Base-by-base conservation (phyloP, 2,329 filamentous ascomycete genomes). In the Talaromyces sp. region DNA sequence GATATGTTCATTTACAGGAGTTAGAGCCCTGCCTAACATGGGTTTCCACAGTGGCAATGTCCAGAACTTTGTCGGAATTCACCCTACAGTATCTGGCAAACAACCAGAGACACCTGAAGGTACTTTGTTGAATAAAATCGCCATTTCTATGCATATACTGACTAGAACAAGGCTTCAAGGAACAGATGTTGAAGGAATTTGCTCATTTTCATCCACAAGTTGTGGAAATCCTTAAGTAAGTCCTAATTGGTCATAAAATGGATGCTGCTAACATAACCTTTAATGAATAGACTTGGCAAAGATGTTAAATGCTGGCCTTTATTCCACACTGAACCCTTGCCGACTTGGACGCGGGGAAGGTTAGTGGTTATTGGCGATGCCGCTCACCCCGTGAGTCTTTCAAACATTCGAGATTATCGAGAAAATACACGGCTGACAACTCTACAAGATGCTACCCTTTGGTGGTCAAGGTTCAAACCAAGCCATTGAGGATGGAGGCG, bases 401-500 rank as follows among this genome's bases (percentile, higher is more conserved):
- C 13, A 21, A 55, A 13, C 31, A 55, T 32, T 32, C 17, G 35
- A 2, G 2, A 17, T n/a, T 8, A 38, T 14, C n/a, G 4, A 38
- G 7, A 38, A 31, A 38, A 38, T n/a, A n/a, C 14, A n/a, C 26
- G 8, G 5, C 24, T 50, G 43, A 24, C 10, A 21, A 26, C 19
- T 50, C 21, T 24, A 14, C 2, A 32, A 68, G 69, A 71, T 71
- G 68, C 64, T 70, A 24, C 69, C 68, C 14, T 69, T 70, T 46
- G 64, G 70, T 14, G 70, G 67, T 14, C 71, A 74, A 65, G 71
- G 70, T 1, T 66, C 70, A 9, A 71, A 71, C 38, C 69, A 71
- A 56, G 71, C 72, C 8, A 72, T 74, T 32, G 72, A 75, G 61
- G 71, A 74, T 51, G 71, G 65, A 1, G 71, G 70, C 4, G 71